Evolutionary conservation across 1,139 yeast species (phyloP).

Genomic region (Suhomyces choctaworum): DNA sequence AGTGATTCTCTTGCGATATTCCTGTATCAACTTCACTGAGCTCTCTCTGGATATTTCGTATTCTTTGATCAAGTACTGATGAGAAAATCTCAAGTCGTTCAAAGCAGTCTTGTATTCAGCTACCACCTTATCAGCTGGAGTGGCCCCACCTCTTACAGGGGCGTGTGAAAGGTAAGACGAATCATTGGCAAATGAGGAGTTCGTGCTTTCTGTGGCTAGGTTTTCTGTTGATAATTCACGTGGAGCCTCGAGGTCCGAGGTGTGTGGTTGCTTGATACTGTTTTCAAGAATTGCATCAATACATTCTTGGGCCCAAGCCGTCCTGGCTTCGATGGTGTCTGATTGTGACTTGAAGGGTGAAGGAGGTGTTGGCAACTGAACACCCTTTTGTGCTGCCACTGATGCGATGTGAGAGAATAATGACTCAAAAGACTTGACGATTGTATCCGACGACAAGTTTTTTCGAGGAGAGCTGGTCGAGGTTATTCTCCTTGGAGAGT

Average conservation of each 20-base stretch:
- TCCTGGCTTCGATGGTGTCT: slow-evolving; percentile 33
- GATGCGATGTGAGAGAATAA: slow-evolving; percentile 56
- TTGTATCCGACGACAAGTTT: slow-evolving; percentile 11
- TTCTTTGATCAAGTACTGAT: slow-evolving; percentile 60
- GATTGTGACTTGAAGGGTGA: slow-evolving; percentile 20
- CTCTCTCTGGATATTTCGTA: slow-evolving; percentile 57
- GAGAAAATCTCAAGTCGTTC: slow-evolving; percentile 62
- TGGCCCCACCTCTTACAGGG: slow-evolving; percentile 18
- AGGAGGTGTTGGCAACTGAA: slow-evolving; percentile 50
- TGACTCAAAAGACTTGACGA: slow-evolving; percentile 37
- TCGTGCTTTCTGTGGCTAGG: slow-evolving; percentile 4
- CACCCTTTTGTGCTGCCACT: slow-evolving; percentile 51
- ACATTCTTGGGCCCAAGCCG: slow-evolving; percentile 56
- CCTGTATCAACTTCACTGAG: slow-evolving; percentile 48
- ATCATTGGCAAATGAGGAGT: slow-evolving; percentile 18
- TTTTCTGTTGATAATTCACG: not conserved
- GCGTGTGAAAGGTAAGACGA: slow-evolving; percentile 30
- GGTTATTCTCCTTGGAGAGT: slow-evolving; percentile 12
- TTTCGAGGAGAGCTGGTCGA: slow-evolving; percentile 8
- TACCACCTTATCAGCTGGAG: slow-evolving; percentile 29
- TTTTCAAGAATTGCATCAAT: slow-evolving; percentile 37
- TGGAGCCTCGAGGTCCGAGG: slow-evolving; percentile 6
- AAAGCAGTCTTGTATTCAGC: slow-evolving; percentile 56
- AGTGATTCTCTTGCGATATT: slow-evolving; percentile 46
- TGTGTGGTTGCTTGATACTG: slow-evolving; percentile 3